A percentile compares a stretch with the other conserved stretches of the same genome.
Conservation (phyloP, 108 stramenopile species). For the Skeletonema grethae region DNA sequence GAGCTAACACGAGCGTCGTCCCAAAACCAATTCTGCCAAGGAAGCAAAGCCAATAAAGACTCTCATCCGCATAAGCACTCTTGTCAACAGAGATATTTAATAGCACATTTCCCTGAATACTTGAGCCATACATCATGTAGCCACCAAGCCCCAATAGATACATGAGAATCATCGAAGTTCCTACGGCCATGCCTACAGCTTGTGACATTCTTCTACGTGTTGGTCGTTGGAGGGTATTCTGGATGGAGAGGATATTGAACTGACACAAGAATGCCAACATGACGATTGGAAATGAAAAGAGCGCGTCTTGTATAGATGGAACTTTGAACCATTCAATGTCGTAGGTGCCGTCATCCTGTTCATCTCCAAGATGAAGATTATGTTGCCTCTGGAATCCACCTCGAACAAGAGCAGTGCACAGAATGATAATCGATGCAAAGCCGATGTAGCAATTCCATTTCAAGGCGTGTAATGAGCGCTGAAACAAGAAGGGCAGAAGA, state of each 20-base stretch:
- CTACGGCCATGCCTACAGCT: not conserved
- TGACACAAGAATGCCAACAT: not conserved
- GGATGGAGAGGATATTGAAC: not conserved
- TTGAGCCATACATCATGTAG: not conserved
- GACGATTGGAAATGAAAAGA: not conserved
- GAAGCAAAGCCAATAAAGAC: not conserved
- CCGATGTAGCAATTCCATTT: not conserved
- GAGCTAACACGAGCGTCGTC: not conserved
- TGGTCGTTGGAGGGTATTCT: not conserved
- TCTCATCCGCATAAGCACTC: not conserved
- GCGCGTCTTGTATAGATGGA: not conserved
- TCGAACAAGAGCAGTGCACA: not conserved
- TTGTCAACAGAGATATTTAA: not conserved
- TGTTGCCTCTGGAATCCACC: conserved; percentile 2
- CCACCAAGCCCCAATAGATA: not conserved
- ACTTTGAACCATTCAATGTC: not conserved
- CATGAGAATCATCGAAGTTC: not conserved
- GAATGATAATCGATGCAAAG: not conserved
- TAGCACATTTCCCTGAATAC: not conserved
- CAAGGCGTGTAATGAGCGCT: not conserved
- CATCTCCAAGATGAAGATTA: not conserved
- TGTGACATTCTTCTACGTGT: not conserved
- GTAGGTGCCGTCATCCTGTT: not conserved
- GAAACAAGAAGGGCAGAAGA: conserved; percentile 1
- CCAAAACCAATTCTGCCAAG: not conserved